These are phyloP conservation scores for Serpula lacrymans DNA, from an alignment of 768 basidiomycete genomes.

Conservation along the genomic window DNA sequence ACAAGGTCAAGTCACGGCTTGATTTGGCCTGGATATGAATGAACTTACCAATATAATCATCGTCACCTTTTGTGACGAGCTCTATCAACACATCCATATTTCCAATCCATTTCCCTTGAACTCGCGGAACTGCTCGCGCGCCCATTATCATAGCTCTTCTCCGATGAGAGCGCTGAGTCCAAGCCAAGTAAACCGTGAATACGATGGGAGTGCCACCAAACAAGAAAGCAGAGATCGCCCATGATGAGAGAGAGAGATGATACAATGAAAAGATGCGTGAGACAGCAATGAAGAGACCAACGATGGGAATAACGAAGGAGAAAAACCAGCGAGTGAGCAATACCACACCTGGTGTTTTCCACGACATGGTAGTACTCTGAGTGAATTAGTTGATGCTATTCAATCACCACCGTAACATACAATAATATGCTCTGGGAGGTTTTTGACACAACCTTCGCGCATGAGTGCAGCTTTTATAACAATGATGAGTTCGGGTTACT, in stretches of 20 bases:
- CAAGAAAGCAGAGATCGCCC: neutral
- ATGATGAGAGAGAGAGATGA: no score
- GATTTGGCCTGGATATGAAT: neutral
- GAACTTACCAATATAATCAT: neutral
- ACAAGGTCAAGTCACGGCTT: neutral
- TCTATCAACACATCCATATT: slow-evolving; percentile 8
- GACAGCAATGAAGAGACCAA: slow-evolving; percentile 12
- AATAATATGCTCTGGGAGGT: no score
- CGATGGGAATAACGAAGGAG: slow-evolving; percentile 10
- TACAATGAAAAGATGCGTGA: no score
- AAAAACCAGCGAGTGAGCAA: slow-evolving; percentile 13
- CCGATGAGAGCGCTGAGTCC: slow-evolving; percentile 3
- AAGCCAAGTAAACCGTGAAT: neutral
- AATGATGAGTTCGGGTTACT: no score
- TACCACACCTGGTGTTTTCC: slow-evolving; percentile 18
- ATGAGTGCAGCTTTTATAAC: no score
- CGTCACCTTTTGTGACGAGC: slow-evolving; percentile 1
- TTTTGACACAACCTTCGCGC: no score
- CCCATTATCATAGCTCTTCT: slow-evolving; percentile 1
- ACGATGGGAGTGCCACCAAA: neutral
- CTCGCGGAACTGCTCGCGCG: slow-evolving; percentile 2
- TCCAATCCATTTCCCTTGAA: slow-evolving; percentile 7
- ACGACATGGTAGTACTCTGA: no score
- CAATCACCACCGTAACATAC: no score
- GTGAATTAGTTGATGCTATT: no score